A percentile compares a stretch with the other conserved stretches of the same genome.
Evolutionary conservation across 2,329 filamentous ascomycete genomes (phyloP).

Genomic region (Aspergillus phoenicis): DNA sequence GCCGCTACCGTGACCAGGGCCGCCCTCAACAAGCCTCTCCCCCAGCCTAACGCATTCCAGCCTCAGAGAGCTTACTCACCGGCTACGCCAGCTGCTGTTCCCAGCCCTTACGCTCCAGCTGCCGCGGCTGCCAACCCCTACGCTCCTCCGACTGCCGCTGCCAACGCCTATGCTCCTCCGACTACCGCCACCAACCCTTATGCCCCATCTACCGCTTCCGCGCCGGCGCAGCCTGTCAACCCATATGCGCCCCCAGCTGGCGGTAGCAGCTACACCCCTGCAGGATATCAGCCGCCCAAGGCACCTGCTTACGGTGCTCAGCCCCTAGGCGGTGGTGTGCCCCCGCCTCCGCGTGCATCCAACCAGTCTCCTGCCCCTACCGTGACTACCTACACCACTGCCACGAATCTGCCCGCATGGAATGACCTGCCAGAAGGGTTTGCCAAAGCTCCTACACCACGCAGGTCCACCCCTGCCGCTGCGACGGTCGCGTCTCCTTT

Average conservation of each 20-base stretch:
- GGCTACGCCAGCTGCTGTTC: constrained; percentile 36
- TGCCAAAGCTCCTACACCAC: constrained; percentile 68
- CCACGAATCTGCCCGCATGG: constrained; percentile 78
- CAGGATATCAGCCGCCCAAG: constrained; percentile 61
- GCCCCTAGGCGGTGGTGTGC: constrained; percentile 49
- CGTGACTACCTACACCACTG: constrained; percentile 65
- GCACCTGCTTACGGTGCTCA: constrained; percentile 49
- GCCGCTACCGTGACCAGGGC: constrained; percentile 44
- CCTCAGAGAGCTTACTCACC: constrained; percentile 37
- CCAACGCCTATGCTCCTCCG: constrained; percentile 56
- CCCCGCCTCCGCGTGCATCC: constrained; percentile 66
- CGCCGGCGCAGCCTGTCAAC: constrained; percentile 22
- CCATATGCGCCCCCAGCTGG: constrained; percentile 33
- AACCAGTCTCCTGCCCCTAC: constrained; percentile 64
- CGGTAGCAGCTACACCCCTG: constrained; percentile 37
- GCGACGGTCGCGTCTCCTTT: constrained; percentile 71
- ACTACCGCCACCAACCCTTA: constrained; percentile 38
- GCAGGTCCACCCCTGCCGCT: constrained; percentile 72
- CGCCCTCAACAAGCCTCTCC: constrained; percentile 44
- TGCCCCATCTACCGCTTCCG: constrained; percentile 30
- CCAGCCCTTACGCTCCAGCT: constrained; percentile 35
- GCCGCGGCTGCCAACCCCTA: constrained; percentile 53
- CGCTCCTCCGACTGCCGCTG: constrained; percentile 46
- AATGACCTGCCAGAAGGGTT: constrained; percentile 90
- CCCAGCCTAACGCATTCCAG: constrained; percentile 41